Conservation (phyloP, 495 filamentous ascomycete genomes). For the Penicillium fimorum region DNA sequence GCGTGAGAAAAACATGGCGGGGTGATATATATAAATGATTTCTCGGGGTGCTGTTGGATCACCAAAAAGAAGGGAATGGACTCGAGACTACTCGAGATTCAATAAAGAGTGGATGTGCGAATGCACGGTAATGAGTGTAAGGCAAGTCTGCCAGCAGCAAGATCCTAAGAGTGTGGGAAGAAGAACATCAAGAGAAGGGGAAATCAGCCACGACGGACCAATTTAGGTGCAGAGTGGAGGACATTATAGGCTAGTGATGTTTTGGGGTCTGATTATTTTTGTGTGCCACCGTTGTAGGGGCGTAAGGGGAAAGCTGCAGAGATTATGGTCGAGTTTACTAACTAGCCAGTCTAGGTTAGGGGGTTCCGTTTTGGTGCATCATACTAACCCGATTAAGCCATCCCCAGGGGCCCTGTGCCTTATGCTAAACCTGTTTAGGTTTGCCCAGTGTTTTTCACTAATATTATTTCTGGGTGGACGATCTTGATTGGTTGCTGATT, state of each 20-base stretch:
- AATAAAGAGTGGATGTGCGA: constrained; percentile 40
- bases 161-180: not conserved
- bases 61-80: constrained; percentile 18
- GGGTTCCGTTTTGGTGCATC: not conserved
- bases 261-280: constrained; percentile 12
- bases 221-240: constrained; percentile 13
- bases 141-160: constrained; percentile 19
- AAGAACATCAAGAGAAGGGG: constrained; percentile 12
- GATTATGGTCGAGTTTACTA: constrained; percentile 8
- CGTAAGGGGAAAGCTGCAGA: constrained; percentile 25
- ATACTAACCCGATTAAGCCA: constrained; percentile 4
- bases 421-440: constrained; percentile 7
- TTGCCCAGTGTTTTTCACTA: too few species aligned
- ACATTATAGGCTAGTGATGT: constrained; percentile 17
- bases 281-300: constrained; percentile 4
- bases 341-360: constrained; percentile 15
- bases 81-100: constrained; percentile 18
- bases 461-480: not conserved
- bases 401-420: constrained; percentile 20
- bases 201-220: constrained; percentile 12
- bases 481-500: constrained; percentile 1
- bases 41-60: constrained; percentile 5
- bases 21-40: constrained; percentile 2
- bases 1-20: constrained; percentile 26
- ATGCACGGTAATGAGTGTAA: constrained; percentile 32